Evolutionary conservation across 1,284 basidiomycete genomes (phyloP).

Genomic region (Athelia sp.): DNA sequence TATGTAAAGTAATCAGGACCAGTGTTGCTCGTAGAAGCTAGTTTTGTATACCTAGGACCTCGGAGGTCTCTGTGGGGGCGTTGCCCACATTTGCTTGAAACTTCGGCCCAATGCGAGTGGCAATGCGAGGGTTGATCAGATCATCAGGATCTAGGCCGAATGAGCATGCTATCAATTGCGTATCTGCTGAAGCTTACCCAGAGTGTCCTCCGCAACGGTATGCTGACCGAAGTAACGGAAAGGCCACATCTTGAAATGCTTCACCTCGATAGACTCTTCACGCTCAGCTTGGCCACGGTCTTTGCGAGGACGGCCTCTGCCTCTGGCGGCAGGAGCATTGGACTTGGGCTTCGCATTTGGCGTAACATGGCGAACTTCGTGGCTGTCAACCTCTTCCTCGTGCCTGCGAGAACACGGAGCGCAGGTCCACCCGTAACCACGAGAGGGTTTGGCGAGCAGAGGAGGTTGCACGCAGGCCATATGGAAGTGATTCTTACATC

Average conservation of each 20-base stretch:
- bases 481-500: constrained; percentile 93
- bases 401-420: constrained; percentile 87
- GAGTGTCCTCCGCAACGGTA: constrained; percentile 88
- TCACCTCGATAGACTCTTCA: constrained; percentile 72
- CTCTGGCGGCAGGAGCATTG: constrained; percentile 61
- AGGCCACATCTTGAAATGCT: constrained; percentile 91
- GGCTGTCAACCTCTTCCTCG: constrained; percentile 82
- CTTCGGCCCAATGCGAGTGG: constrained; percentile 83
- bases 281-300: constrained; percentile 62
- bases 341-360: constrained; percentile 56
- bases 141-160: constrained; percentile 76
- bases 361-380: constrained; percentile 53
- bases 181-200: constrained; percentile 47
- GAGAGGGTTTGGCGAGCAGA: constrained; percentile 89
- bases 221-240: constrained; percentile 95
- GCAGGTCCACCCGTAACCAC: constrained; percentile 98
- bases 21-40: too few species aligned
- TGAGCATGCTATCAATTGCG: constrained; percentile 14
- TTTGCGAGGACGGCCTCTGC: constrained; percentile 69
- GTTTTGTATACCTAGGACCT: constrained; percentile 30
- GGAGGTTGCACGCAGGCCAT: constrained; percentile 94
- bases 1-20: constrained; percentile 7
- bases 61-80: constrained; percentile 39
- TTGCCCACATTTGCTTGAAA: constrained; percentile 70
- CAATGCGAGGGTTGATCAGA: constrained; percentile 88